A percentile compares a stretch with the other conserved stretches of the same genome.
Evolutionary conservation across 1,284 basidiomycete species (phyloP).

Genomic region (Sanguinoderma infundibulare): DNA sequence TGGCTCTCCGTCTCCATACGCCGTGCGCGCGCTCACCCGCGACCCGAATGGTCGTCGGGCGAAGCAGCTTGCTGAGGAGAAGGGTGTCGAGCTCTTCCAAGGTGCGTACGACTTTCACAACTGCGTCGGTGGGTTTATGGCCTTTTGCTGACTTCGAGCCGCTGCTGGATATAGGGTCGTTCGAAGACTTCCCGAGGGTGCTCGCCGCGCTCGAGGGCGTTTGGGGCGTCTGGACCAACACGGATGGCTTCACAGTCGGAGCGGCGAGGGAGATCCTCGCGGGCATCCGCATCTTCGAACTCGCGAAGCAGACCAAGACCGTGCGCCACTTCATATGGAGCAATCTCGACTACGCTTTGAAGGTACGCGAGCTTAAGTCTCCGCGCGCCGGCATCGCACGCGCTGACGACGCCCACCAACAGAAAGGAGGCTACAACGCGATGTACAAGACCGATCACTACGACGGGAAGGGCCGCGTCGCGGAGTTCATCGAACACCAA

Average conservation of each 20-base stretch:
- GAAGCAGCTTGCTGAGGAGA: constrained; percentile 39
- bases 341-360: constrained; percentile 47
- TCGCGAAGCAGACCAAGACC: constrained; percentile 45
- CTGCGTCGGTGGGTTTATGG: too few species aligned
- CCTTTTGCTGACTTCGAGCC: too few species aligned
- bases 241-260: constrained; percentile 51
- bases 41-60: constrained; percentile 43
- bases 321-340: constrained; percentile 54
- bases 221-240: constrained; percentile 52
- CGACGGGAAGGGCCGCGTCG: constrained; percentile 49
- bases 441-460: constrained; percentile 31
- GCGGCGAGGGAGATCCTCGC: constrained; percentile 45
- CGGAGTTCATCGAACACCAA: constrained; percentile 47
- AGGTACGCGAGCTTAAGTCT: constrained; percentile 37
- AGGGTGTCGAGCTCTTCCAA: constrained; percentile 48
- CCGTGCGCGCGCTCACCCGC: constrained; percentile 51
- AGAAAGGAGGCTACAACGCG: constrained; percentile 41
- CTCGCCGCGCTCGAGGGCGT: constrained; percentile 42
- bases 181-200: constrained; percentile 40
- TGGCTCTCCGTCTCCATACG: constrained; percentile 49
- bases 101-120: constrained; percentile 32
- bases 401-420: not conserved
- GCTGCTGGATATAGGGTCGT: constrained; percentile 23
- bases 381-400: not conserved
- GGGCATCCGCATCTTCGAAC: constrained; percentile 52